Percentiles rank a stretch among this genome's conserved stretches.
These are phyloP conservation scores for Magnolia officinalis DNA, from an alignment of 164 flowering plant species.

Conservation along the genomic window DNA sequence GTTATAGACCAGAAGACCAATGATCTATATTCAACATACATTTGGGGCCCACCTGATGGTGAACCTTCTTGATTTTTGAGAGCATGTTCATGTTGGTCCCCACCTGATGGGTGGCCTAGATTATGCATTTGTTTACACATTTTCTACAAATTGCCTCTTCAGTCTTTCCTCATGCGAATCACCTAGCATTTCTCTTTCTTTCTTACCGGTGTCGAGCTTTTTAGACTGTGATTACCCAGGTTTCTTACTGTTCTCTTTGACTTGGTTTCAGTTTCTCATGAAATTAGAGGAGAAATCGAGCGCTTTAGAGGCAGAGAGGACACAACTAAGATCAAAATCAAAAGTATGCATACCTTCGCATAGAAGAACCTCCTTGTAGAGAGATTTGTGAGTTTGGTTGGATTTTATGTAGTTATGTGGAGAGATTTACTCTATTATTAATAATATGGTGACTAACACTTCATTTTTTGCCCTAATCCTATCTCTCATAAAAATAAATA, in stretches of 20 bases:
- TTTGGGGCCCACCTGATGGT: neutral
- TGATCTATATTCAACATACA: too few species aligned
- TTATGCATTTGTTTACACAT: neutral
- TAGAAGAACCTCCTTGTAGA: neutral
- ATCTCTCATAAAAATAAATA: neutral
- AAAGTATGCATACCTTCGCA: slow-evolving; percentile 34
- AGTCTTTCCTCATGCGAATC: neutral
- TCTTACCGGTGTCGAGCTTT: neutral
- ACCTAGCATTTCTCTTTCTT: neutral
- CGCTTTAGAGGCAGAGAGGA: slow-evolving; percentile 36
- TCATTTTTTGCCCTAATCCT: neutral
- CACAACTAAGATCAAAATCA: slow-evolving; percentile 35
- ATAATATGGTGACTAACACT: neutral
- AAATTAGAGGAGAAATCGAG: slow-evolving; percentile 44
- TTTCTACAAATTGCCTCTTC: neutral
- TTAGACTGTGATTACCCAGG: neutral
- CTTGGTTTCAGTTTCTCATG: slow-evolving; percentile 20
- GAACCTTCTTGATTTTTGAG: neutral
- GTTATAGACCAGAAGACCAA: too few species aligned
- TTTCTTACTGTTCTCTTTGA: neutral
- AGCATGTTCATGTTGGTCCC: neutral
- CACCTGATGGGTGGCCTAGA: neutral
- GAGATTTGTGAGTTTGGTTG: neutral
- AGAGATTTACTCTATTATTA: too few species aligned
- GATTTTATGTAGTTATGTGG: too few species aligned